Conservation (phyloP, 306 rosid species). For the Acacia crassicarpa region DNA sequence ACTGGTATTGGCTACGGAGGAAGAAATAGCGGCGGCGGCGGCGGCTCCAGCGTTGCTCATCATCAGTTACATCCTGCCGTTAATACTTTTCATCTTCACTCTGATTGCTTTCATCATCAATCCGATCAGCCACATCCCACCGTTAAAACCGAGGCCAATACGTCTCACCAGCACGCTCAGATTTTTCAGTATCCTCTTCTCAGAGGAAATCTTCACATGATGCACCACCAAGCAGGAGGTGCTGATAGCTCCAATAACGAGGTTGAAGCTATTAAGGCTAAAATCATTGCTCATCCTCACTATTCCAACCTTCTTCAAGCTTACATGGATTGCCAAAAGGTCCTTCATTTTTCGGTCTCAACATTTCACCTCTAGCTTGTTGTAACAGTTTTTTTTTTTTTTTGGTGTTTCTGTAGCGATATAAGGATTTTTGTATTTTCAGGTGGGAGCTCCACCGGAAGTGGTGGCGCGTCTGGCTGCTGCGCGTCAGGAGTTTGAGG, state of each 20-base stretch:
- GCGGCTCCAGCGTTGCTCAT: constrained; percentile 17
- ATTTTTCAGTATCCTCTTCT: constrained; percentile 57
- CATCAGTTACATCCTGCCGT: constrained; percentile 17
- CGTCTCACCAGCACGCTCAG: constrained; percentile 62
- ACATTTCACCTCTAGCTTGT: neutral
- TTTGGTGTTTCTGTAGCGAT: neutral
- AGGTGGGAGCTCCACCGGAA: constrained; percentile 97
- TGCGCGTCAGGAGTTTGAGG: constrained; percentile 77
- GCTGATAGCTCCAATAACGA: constrained; percentile 33
- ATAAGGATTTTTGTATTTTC: neutral
- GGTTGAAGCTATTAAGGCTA: constrained; percentile 87
- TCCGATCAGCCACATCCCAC: constrained; percentile 49
- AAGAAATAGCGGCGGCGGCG: constrained; percentile 24
- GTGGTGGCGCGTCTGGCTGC: constrained; percentile 81
- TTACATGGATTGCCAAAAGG: constrained; percentile 99
- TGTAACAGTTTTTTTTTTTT: neutral
- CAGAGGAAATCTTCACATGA: constrained; percentile 19
- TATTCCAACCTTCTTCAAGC: constrained; percentile 88
- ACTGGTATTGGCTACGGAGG: constrained; percentile 48
- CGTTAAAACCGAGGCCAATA: constrained; percentile 69
- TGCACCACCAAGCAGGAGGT: constrained; percentile 19
- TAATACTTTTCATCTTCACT: constrained; percentile 65
- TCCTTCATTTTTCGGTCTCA: neutral
- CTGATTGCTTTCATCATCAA: constrained; percentile 53
- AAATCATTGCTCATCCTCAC: constrained; percentile 92